A percentile compares a stretch with the other conserved stretches of the same genome.
Conservation (phyloP, 441 rosid species). For the Jatropha multifida region DNA sequence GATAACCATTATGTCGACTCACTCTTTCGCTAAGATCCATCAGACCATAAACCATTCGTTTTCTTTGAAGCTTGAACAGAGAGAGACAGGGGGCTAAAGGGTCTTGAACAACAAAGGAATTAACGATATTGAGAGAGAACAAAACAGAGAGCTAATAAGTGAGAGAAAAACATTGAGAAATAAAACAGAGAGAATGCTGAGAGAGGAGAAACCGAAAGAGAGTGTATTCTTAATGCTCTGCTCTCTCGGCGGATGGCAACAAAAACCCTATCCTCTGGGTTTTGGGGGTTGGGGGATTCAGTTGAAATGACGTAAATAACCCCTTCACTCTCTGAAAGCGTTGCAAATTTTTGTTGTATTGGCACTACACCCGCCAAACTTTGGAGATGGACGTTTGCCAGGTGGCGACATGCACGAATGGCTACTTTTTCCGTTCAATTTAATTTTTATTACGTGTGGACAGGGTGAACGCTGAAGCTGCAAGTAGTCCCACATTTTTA, state of each 20-base stretch:
- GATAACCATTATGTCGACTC: not conserved
- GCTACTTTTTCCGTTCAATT: not conserved
- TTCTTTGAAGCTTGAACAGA: too few species aligned
- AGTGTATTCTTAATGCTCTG: not conserved
- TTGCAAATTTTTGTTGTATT: not conserved
- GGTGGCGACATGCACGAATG: constrained; percentile 39
- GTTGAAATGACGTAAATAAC: constrained; percentile 31
- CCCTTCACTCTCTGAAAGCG: not conserved
- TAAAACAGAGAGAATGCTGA: not conserved
- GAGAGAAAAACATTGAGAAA: not conserved
- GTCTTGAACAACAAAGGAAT: not conserved
- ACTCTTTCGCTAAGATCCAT: constrained; percentile 27
- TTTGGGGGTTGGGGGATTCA: not conserved
- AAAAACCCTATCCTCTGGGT: constrained; percentile 23
- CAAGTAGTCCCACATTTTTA: too few species aligned
- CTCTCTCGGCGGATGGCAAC: constrained; percentile 19
- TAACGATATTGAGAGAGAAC: not conserved
- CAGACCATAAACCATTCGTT: constrained; percentile 2
- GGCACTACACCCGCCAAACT: constrained; percentile 43
- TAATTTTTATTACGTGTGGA: too few species aligned
- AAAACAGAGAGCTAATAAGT: not conserved
- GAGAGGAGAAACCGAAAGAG: constrained; percentile 16
- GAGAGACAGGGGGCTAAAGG: not conserved
- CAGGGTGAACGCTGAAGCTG: too few species aligned
- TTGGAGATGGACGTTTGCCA: constrained; percentile 24